These are phyloP conservation scores for Stachybotrys elegans DNA, from an alignment of 2,329 filamentous ascomycete species.

Conservation along the genomic window DNA sequence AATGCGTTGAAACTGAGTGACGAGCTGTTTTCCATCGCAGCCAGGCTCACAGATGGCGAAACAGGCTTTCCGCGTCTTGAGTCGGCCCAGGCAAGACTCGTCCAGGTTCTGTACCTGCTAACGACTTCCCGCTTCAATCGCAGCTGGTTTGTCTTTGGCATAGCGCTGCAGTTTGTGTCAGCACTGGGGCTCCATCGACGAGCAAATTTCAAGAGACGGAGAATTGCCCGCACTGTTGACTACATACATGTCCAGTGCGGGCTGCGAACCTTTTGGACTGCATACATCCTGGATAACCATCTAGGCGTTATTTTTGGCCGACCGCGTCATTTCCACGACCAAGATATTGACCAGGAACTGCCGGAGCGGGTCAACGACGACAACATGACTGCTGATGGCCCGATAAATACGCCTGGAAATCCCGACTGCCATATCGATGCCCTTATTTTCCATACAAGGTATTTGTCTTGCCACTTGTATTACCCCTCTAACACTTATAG, in stretches of 20 bases:
- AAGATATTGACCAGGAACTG: conserved; percentile 59
- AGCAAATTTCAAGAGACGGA: conserved; percentile 13
- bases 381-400: conserved; percentile 42
- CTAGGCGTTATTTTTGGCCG: conserved; percentile 58
- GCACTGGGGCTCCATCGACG: conserved; percentile 32
- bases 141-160: conserved; percentile 57
- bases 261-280: conserved; percentile 56
- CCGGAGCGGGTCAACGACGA: conserved; percentile 52
- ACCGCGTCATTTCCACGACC: conserved; percentile 55
- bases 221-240: conserved; percentile 19
- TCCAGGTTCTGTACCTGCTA: conserved; percentile 54
- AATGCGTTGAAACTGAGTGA: conserved; percentile 26
- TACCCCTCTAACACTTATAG: conserved; percentile 10
- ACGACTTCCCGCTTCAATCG: conserved; percentile 55
- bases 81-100: conserved; percentile 51
- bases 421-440: conserved; percentile 44
- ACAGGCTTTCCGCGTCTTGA: conserved; percentile 49
- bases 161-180: conserved; percentile 45
- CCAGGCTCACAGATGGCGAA: conserved; percentile 39
- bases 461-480: not conserved
- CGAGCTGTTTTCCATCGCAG: conserved; percentile 36
- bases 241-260: conserved; percentile 46
- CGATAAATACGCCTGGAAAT: conserved; percentile 20
- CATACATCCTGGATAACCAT: conserved; percentile 59
- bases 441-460: conserved; percentile 39